Evolutionary conservation across 129 eudicot genomes (phyloP), one percentile per base, ranked within the genome.

Genomic region (Arctium minus): DNA sequence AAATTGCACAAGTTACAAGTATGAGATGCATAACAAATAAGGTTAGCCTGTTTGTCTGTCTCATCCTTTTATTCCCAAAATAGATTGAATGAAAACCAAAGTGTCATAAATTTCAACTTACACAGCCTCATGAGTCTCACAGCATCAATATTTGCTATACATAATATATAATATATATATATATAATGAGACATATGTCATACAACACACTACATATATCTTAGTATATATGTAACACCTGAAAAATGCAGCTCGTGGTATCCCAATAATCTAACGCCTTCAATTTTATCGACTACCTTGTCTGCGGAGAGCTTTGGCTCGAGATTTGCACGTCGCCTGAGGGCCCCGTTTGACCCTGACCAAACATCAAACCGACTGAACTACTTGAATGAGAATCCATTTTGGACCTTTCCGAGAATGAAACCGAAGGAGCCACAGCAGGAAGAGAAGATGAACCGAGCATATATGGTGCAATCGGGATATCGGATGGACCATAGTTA

Each of bases 391-490:
- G 85, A 18, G 87, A 81, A 71, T 84, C 93, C 88, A 86, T 56
- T 78, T 85, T 48, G 84, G 90, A 81, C 75, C 87, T 88, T 84
- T 90, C 97, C 46, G 90, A 44, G 72, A 81, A 87, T 48, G 89
- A 86, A 78, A 71, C 44, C 13, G 94, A 46, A 44, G 88, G 88
- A 78, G 91, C 73, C 80, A 81, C 67, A 67, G 88, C 81, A 44
- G 88, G 37, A 35, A 35, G 37, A 35, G 37, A 35, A 35, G 56
- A 46, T 46, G 56, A 73, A 30, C 69, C 83, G n/a, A 83, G 74
- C 80, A 83, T 70, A 73, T 81, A 94, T 40, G 93, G 90, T 81
- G 94, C 85, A 78, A 92, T 86, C 80, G 96, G 92, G 71, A 90
- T 84, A 31, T 94, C 94, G 6, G 97, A 84, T 70, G 92, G 86